These are phyloP conservation scores for Zygosaccharomyces bisporus DNA, from an alignment of 805 yeast species.

Conservation along the genomic window DNA sequence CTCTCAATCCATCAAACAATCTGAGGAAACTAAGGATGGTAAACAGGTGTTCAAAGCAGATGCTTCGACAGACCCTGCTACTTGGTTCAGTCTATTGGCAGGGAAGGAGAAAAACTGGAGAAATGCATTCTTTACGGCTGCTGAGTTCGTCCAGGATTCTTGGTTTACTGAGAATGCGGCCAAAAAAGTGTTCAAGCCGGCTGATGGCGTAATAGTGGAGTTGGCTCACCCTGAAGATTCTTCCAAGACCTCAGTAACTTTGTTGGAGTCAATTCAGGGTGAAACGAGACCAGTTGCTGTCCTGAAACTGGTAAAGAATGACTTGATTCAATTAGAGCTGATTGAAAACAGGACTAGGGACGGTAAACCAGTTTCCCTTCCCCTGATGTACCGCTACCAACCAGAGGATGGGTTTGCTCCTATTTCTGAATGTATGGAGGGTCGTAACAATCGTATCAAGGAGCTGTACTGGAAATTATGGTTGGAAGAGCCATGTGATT, in stretches of 20 bases:
- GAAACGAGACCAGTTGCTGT: constrained; percentile 61
- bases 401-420: constrained; percentile 95
- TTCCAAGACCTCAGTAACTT: constrained; percentile 55
- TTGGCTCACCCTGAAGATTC: constrained; percentile 51
- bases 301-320: constrained; percentile 48
- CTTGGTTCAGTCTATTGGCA: constrained; percentile 80
- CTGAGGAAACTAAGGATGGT: constrained; percentile 32
- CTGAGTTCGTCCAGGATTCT: constrained; percentile 79
- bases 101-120: constrained; percentile 83
- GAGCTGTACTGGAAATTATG: constrained; percentile 96
- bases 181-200: constrained; percentile 75
- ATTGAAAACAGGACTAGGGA: constrained; percentile 88
- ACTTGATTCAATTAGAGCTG: constrained; percentile 63
- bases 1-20: constrained; percentile 7
- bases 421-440: constrained; percentile 82
- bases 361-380: constrained; percentile 66
- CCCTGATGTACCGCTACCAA: constrained; percentile 71
- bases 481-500: constrained; percentile 67
- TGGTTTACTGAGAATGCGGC: constrained; percentile 77
- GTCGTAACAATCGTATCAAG: constrained; percentile 89
- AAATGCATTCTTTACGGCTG: constrained; percentile 78
- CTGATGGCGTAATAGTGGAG: constrained; percentile 57
- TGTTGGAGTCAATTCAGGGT: constrained; percentile 71
- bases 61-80: constrained; percentile 37
- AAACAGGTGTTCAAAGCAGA: constrained; percentile 41